Percentiles rank a stretch among this genome's conserved stretches.
These are phyloP conservation scores for Venturia carpophila DNA, from an alignment of 2,329 filamentous ascomycete genomes.

Conservation along the genomic window DNA sequence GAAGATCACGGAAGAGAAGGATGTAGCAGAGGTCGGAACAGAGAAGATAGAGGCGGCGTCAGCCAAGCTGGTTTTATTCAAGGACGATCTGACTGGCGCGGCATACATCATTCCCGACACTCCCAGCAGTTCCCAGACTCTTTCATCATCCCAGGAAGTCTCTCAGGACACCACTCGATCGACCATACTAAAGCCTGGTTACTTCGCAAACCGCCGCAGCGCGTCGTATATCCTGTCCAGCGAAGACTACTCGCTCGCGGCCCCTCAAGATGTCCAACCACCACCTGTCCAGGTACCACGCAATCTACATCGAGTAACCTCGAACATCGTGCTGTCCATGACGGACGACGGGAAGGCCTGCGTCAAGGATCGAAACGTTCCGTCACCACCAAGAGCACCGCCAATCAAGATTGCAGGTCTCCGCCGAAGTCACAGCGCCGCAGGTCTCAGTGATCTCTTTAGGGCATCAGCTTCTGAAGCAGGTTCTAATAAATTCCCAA, in stretches of 20 bases:
- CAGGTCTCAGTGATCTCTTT: conserved; percentile 36
- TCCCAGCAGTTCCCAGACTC: background rate
- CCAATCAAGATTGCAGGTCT: conserved; percentile 45
- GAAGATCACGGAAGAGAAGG: background rate
- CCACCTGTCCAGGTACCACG: conserved; percentile 16
- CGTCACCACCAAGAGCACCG: conserved; percentile 54
- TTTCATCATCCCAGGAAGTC: conserved; percentile 12
- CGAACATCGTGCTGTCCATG: conserved; percentile 65
- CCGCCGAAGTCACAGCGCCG: conserved; percentile 63
- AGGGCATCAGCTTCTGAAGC: conserved; percentile 24
- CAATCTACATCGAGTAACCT: conserved; percentile 11
- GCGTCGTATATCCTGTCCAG: conserved; percentile 31
- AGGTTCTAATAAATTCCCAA: conserved; percentile 27
- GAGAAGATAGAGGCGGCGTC: conserved; percentile 5
- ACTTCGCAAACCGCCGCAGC: conserved; percentile 40
- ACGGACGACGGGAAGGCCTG: conserved; percentile 89
- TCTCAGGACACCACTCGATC: conserved; percentile 3
- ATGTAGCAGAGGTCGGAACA: background rate
- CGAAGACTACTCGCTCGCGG: conserved; percentile 25
- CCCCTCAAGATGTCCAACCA: conserved; percentile 27
- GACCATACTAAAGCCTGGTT: conserved; percentile 25
- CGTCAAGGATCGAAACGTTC: conserved; percentile 59
- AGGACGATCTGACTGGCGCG: background rate
- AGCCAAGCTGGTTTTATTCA: background rate
- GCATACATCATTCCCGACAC: conserved; percentile 11